phyloP scores from a whole-genome alignment of 441 rosid genomes.

The Jatropha multifida region DNA sequence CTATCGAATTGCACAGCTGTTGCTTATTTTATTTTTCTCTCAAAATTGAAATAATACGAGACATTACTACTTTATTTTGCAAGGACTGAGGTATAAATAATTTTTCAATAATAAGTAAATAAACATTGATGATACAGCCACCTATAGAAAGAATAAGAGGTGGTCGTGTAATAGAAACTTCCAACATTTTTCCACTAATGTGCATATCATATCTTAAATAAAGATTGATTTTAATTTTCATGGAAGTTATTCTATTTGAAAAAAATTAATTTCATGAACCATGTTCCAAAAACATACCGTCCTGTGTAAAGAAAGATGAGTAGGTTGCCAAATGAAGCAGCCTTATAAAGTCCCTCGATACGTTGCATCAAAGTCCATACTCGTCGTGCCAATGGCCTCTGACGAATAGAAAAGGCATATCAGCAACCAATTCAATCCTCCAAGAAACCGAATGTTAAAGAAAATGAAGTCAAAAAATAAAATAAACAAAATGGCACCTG shows the following conservation, averaged over 20 bases:
- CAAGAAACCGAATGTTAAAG: conserved; percentile 8
- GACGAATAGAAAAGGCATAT: conserved; percentile 28
- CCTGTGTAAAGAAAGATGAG: conserved; percentile 87
- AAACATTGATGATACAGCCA: neutral
- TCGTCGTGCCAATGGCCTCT: conserved; percentile 86
- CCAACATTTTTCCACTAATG: neutral
- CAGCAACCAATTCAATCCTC: conserved; percentile 1
- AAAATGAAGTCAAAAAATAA: conserved; percentile 2
- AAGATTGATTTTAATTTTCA: neutral
- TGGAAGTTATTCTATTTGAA: neutral
- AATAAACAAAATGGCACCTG: conserved; percentile 42
- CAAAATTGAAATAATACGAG: neutral
- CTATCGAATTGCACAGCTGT: neutral
- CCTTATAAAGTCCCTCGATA: conserved; percentile 81
- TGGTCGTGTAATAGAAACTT: neutral
- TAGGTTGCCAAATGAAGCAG: conserved; percentile 85
- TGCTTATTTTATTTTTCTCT: neutral
- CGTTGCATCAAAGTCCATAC: conserved; percentile 78
- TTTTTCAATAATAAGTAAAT: neutral
- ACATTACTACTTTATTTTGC: neutral
- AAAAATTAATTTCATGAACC: conserved; percentile 11
- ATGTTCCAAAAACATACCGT: conserved; percentile 43
- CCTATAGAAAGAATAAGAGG: neutral
- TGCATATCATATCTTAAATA: neutral
- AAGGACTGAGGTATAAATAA: neutral